Base-by-base conservation (phyloP, 768 basidiomycete species). In the Omphalotus guepiniiformis region DNA sequence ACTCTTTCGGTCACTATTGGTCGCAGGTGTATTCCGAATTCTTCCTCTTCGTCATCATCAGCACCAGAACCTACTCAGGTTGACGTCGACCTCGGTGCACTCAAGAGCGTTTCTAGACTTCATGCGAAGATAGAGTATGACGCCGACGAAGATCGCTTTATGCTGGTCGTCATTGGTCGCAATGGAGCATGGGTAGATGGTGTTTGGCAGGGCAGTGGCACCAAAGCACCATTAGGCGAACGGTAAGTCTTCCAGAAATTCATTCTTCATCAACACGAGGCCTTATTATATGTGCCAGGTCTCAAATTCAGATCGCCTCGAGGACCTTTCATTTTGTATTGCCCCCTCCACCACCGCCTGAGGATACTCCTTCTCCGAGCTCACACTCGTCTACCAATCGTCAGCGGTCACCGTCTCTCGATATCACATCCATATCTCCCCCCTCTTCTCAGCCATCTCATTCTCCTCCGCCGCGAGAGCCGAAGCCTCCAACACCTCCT, bases 151-250 rank as follows among this genome's bases (percentile, higher is more conserved):
- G 88, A 89, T 52, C 82, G 86, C 43, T 96, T 94, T 62, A 83
- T 90, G 13, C 78, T 99, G 28, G 82, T 83, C 50, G 94, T 99
- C 29, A 77, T 91, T 29, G 96, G 96, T n/a, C 75, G 96, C 49
- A 98, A 99, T 58, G 96, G 96, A 11, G 93, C 93, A 15, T 97
- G 94, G 88, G 93, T 99, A 4, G 93, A 98, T 54, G 94, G 93
- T 25, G 82, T 89, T n/a, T 99, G 94, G 89, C 84, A 83, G 40
- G 88, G 86, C 9, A 85, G 88, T 54, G 92, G 94, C 13, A 85
- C 87, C 51, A 80, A 83, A 51, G 87, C 93, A n/a, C 79, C 88
- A 25, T 71, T 99, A 18, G 74, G 84, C 29, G 90, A 93, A 63
- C 78, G 90, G 95, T 93, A 49, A 41, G 60, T 57, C 42, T 21